A percentile compares a stretch with the other conserved stretches of the same genome.
Evolutionary conservation across 345 rosid species (phyloP).

Genomic region (Melastoma malabathricum): DNA sequence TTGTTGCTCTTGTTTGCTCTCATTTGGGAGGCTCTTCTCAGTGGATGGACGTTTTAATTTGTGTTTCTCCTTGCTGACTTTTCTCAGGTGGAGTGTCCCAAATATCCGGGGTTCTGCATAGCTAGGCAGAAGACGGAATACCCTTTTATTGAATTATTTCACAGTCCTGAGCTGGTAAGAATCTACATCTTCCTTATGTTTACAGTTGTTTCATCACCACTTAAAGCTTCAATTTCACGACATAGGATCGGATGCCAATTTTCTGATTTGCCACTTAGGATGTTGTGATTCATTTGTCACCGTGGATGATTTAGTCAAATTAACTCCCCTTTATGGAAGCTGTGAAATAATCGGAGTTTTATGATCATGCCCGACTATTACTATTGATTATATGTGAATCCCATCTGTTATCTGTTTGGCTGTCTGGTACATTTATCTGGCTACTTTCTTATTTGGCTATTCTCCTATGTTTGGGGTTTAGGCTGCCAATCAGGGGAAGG

Average conservation of each 20-base stretch:
- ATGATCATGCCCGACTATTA: no score
- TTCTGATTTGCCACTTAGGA: no score
- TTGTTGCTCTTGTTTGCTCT: no score
- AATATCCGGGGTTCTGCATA: conserved; percentile 90
- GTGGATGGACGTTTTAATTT: conserved; percentile 8
- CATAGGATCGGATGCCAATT: no score
- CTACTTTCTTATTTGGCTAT: background rate
- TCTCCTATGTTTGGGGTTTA: conserved; percentile 16
- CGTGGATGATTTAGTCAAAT: no score
- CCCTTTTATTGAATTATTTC: conserved; percentile 85
- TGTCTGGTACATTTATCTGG: no score
- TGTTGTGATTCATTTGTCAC: no score
- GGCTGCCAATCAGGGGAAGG: conserved; percentile 57
- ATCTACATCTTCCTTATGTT: background rate
- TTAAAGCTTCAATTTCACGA: no score
- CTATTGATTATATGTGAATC: no score
- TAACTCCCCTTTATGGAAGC: no score
- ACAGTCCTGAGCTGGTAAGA: conserved; percentile 69
- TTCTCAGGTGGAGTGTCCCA: conserved; percentile 93
- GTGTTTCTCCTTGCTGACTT: conserved; percentile 9
- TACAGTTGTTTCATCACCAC: background rate
- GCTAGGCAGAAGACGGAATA: conserved; percentile 81
- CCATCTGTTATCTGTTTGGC: no score
- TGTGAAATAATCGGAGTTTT: no score
- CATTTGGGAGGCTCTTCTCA: background rate